Evolutionary conservation across 345 rosid species (phyloP).

Genomic region (Isatis tinctoria): DNA sequence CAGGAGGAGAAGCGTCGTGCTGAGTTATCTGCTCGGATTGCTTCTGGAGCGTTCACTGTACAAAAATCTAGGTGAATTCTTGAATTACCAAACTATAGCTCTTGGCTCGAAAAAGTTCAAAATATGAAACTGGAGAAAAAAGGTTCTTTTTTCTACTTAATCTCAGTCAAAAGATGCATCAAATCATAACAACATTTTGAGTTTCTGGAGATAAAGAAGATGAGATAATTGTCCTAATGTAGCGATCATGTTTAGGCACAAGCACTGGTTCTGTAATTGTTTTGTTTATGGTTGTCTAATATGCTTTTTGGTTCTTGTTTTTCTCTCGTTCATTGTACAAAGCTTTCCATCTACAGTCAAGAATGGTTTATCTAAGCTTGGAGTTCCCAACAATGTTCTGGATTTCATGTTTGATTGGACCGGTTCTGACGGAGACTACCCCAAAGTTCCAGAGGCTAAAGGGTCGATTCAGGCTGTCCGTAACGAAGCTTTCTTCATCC

Average conservation of each 20-base stretch:
- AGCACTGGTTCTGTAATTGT: not conserved
- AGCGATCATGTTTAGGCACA: not conserved
- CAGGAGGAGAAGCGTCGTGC: slow-evolving; percentile 69
- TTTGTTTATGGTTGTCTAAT: not conserved
- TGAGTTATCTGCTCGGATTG: slow-evolving; percentile 70
- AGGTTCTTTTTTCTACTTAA: too few relatives aligned
- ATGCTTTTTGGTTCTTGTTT: not conserved
- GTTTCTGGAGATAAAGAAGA: too few relatives aligned
- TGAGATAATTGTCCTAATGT: not conserved
- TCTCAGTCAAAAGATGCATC: too few relatives aligned
- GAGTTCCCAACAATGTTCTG: slow-evolving; percentile 52
- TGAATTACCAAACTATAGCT: not conserved
- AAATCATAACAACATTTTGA: too few relatives aligned
- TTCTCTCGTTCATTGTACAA: not conserved
- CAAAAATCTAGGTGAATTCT: slow-evolving; percentile 50
- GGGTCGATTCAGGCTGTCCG: slow-evolving; percentile 64
- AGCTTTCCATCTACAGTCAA: slow-evolving; percentile 60
- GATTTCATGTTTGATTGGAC: slow-evolving; percentile 55
- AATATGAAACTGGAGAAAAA: not conserved
- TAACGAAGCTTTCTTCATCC: slow-evolving; percentile 85
- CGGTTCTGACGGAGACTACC: slow-evolving; percentile 43
- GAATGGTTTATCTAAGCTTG: slow-evolving; percentile 73
- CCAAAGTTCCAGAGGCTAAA: slow-evolving; percentile 78
- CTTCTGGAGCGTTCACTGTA: slow-evolving; percentile 83
- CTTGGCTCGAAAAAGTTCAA: not conserved